phyloP scores from a whole-genome alignment of 2,329 filamentous ascomycete species.

The Dothiorella sarmentorum region DNA sequence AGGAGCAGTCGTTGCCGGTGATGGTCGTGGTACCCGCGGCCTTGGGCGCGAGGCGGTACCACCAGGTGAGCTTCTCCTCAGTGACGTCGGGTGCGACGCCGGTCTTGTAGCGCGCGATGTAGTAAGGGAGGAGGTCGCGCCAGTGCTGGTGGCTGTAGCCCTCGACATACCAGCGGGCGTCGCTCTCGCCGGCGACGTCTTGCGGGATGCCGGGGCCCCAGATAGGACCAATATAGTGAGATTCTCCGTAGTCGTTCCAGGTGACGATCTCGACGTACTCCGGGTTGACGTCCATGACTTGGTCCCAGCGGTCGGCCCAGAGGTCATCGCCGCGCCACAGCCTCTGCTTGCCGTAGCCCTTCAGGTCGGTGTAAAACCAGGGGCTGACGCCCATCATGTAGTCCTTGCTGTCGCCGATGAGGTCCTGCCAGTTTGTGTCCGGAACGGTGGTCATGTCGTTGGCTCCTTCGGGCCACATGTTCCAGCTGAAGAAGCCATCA shows the following conservation, averaged over 20 bases:
- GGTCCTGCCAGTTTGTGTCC: slow-evolving; percentile 40
- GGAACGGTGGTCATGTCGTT: slow-evolving; percentile 49
- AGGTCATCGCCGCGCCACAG: slow-evolving; percentile 59
- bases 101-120: slow-evolving; percentile 51
- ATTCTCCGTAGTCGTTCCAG: slow-evolving; percentile 61
- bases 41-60: slow-evolving; percentile 44
- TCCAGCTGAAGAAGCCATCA: slow-evolving; percentile 50
- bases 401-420: slow-evolving; percentile 26
- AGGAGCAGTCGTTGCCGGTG: slow-evolving; percentile 30
- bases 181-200: slow-evolving; percentile 42
- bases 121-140: slow-evolving; percentile 49
- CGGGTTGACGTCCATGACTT: slow-evolving; percentile 32
- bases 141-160: slow-evolving; percentile 51
- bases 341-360: slow-evolving; percentile 59
- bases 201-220: slow-evolving; percentile 44
- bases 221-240: slow-evolving; percentile 52
- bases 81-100: slow-evolving; percentile 28
- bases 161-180: slow-evolving; percentile 49
- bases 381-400: slow-evolving; percentile 50
- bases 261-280: slow-evolving; percentile 54
- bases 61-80: slow-evolving; percentile 38
- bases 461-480: slow-evolving; percentile 47
- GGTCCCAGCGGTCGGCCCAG: slow-evolving; percentile 50
- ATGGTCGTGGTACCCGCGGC: slow-evolving; percentile 37
- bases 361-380: slow-evolving; percentile 57